Evolutionary conservation across 805 yeast genomes (phyloP).

Genomic region (Candida saitoana): DNA sequence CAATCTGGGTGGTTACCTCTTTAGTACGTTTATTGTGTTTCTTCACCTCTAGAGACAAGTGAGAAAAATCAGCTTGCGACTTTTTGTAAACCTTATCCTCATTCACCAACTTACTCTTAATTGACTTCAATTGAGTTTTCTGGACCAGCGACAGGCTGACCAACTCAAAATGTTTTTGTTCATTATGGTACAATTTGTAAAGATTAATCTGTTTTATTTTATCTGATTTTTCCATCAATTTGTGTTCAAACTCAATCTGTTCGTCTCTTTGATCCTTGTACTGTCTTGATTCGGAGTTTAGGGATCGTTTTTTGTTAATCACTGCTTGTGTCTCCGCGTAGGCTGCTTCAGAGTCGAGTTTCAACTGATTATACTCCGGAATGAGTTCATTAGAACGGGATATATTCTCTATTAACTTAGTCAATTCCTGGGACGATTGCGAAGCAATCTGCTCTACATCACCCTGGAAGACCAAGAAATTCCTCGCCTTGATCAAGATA

Average conservation of each 20-base stretch:
- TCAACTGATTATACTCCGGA: conserved; percentile 60
- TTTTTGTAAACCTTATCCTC: conserved; percentile 25
- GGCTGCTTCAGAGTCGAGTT: conserved; percentile 62
- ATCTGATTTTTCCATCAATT: conserved; percentile 45
- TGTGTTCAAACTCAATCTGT: conserved; percentile 60
- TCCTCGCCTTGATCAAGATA: conserved; percentile 82
- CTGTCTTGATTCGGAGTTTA: conserved; percentile 70
- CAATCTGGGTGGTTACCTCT: conserved; percentile 37
- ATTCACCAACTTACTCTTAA: conserved; percentile 24
- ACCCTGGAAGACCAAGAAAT: conserved; percentile 93
- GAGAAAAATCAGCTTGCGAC: conserved; percentile 41
- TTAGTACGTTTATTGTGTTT: conserved; percentile 37
- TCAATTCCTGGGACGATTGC: conserved; percentile 72
- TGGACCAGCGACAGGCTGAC: conserved; percentile 30
- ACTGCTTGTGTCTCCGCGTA: conserved; percentile 60
- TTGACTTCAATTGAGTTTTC: conserved; percentile 32
- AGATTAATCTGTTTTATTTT: conserved; percentile 50
- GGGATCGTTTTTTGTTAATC: conserved; percentile 63
- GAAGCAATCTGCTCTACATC: conserved; percentile 93
- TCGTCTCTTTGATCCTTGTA: conserved; percentile 73
- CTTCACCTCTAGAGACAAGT: conserved; percentile 39
- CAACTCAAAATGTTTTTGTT: conserved; percentile 35
- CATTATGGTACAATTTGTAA: conserved; percentile 63
- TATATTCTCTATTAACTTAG: conserved; percentile 71
- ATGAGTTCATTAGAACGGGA: conserved; percentile 74